Evolutionary conservation across 805 yeast species (phyloP).

Genomic region (Lachancea quebecensis): DNA sequence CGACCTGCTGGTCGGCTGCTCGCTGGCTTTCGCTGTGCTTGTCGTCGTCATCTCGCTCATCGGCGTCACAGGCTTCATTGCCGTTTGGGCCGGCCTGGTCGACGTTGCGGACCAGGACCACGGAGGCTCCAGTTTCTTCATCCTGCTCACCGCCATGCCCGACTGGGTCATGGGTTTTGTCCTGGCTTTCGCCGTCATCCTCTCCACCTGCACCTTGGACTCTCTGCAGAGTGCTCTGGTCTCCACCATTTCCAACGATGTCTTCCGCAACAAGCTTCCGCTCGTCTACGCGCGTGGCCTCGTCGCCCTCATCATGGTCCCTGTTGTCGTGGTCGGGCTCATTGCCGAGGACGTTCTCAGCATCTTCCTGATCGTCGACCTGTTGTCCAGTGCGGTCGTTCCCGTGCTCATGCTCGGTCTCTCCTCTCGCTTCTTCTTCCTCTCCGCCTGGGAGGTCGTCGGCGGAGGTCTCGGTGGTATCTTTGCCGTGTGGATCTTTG

Average conservation of each 20-base stretch:
- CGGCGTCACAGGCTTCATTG: slow-evolving; percentile 79
- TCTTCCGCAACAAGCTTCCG: slow-evolving; percentile 74
- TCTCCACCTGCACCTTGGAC: slow-evolving; percentile 86
- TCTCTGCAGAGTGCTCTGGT: slow-evolving; percentile 84
- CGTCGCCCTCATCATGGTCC: slow-evolving; percentile 75
- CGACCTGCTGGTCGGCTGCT: slow-evolving; percentile 69
- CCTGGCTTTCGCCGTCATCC: slow-evolving; percentile 60
- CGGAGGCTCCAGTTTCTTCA: slow-evolving; percentile 65
- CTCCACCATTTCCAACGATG: slow-evolving; percentile 81
- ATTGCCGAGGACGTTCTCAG: slow-evolving; percentile 78
- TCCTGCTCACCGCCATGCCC: slow-evolving; percentile 66
- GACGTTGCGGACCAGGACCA: slow-evolving; percentile 40
- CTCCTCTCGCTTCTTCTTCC: slow-evolving; percentile 55
- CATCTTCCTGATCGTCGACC: slow-evolving; percentile 84
- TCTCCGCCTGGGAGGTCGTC: slow-evolving; percentile 75
- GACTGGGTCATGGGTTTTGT: slow-evolving; percentile 83
- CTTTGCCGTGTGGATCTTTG: slow-evolving; percentile 73
- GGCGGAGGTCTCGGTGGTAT: slow-evolving; percentile 81
- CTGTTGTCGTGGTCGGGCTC: slow-evolving; percentile 78
- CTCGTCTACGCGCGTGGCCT: slow-evolving; percentile 59
- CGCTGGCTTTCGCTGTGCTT: slow-evolving; percentile 63
- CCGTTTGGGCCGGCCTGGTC: slow-evolving; percentile 79
- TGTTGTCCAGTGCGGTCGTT: slow-evolving; percentile 78
- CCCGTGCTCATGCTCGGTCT: slow-evolving; percentile 81
- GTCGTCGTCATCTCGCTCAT: slow-evolving; percentile 60